Evolutionary conservation across 192 early-diverging fungal species (phyloP).

Genomic region (Coemansia pectinata): DNA sequence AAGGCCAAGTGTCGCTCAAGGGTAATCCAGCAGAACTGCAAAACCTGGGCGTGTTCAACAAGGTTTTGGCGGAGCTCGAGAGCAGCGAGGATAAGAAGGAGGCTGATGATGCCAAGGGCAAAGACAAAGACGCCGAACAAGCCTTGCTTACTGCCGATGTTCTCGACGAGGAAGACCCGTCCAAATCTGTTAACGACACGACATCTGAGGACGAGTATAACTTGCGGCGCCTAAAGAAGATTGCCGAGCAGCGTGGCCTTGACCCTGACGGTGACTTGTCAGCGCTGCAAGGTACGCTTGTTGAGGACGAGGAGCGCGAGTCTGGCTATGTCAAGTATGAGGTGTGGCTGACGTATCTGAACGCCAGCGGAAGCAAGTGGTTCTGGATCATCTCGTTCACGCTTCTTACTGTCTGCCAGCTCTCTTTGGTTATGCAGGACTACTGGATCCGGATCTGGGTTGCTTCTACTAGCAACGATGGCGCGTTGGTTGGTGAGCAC

Average conservation of each 20-base stretch:
- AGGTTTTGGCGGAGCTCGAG: conserved; percentile 12
- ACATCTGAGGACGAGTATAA: conserved; percentile 34
- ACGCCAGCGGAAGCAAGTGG: conserved; percentile 60
- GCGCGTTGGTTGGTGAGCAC: not conserved
- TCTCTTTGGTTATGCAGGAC: conserved; percentile 55
- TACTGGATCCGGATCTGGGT: conserved; percentile 55
- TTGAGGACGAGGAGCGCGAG: conserved; percentile 78
- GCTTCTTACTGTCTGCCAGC: conserved; percentile 54
- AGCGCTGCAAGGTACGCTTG: conserved; percentile 59
- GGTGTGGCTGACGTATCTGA: conserved; percentile 76
- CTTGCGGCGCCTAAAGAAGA: conserved; percentile 20
- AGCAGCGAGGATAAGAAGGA: conserved; percentile 27
- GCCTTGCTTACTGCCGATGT: conserved; percentile 33
- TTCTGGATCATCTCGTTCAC: conserved; percentile 59
- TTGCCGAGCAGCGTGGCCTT: conserved; percentile 37
- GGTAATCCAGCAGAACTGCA: conserved; percentile 59
- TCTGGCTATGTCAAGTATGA: conserved; percentile 67
- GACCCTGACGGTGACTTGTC: conserved; percentile 31
- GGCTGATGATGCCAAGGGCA: conserved; percentile 28
- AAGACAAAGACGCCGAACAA: not conserved
- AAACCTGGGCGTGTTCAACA: conserved; percentile 36
- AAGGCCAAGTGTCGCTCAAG: conserved; percentile 59
- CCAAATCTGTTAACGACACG: conserved; percentile 9
- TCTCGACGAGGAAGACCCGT: conserved; percentile 11
- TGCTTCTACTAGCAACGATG: conserved; percentile 11